Conservation (phyloP, 371 early-diverging fungal genomes). For the Umbelopsis sp. region DNA sequence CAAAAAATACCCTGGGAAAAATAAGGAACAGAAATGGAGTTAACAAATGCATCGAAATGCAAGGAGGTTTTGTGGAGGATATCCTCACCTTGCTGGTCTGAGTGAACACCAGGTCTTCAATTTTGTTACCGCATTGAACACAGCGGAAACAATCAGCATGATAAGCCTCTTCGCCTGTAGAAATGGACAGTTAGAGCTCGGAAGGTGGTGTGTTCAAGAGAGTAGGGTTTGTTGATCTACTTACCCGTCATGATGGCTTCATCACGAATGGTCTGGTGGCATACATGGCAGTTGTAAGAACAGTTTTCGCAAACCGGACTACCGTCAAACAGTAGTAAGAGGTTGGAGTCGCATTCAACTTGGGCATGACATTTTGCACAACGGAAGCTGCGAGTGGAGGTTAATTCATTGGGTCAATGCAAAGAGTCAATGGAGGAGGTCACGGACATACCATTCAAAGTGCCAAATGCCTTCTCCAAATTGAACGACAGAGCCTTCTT, state of each 20-base stretch:
- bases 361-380: slow-evolving; percentile 78
- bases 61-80: neutral
- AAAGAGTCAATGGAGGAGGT: slow-evolving; percentile 9
- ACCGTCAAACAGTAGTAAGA: slow-evolving; percentile 80
- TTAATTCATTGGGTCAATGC: neutral
- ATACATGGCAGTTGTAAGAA: slow-evolving; percentile 83
- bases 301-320: slow-evolving; percentile 88
- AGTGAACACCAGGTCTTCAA: slow-evolving; percentile 79
- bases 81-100: slow-evolving; percentile 71
- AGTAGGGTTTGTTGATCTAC: no score
- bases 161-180: slow-evolving; percentile 79
- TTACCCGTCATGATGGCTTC: slow-evolving; percentile 88
- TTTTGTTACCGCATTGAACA: slow-evolving; percentile 68
- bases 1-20: slow-evolving; percentile 47
- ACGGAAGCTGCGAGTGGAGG: slow-evolving; percentile 59
- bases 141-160: slow-evolving; percentile 88
- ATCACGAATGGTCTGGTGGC: slow-evolving; percentile 81
- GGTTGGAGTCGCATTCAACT: slow-evolving; percentile 80
- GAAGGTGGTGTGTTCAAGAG: no score
- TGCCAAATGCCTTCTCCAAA: slow-evolving; percentile 87
- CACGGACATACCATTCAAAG: slow-evolving; percentile 58
- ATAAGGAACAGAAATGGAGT: neutral
- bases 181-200: neutral
- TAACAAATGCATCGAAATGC: neutral
- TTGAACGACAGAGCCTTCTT: slow-evolving; percentile 83